Evolutionary conservation across 805 yeast species (phyloP).

Genomic region (Clavispora asparagi): DNA sequence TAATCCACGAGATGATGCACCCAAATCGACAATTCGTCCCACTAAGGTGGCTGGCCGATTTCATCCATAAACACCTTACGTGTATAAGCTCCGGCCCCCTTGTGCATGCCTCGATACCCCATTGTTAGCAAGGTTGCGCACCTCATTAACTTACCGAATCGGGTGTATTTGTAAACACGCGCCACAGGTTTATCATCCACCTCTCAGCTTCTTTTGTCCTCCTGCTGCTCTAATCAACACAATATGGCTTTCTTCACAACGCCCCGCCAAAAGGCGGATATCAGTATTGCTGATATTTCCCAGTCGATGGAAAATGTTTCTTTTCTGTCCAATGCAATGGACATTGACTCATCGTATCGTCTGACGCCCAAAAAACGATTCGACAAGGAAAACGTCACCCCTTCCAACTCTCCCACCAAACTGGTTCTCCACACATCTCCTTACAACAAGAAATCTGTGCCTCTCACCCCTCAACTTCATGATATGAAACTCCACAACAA

Average conservation of each 20-base stretch:
- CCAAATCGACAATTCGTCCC: too few species aligned
- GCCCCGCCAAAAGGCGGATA: conserved; percentile 11
- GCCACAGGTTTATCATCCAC: background rate
- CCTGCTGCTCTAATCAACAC: background rate
- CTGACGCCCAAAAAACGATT: conserved; percentile 19
- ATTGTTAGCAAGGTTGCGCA: background rate
- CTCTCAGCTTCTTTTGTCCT: background rate
- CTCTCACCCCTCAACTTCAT: conserved; percentile 10
- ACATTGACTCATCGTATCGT: conserved; percentile 33
- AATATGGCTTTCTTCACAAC: conserved; percentile 14
- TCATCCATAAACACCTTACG: too few species aligned
- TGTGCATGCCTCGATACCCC: background rate
- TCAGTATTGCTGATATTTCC: conserved; percentile 32
- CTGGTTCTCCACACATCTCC: conserved; percentile 30
- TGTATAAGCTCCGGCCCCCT: too few species aligned
- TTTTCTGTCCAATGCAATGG: conserved; percentile 32
- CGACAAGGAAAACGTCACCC: conserved; percentile 22
- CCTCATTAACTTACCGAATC: background rate
- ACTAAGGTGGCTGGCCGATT: too few species aligned
- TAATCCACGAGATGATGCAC: too few species aligned
- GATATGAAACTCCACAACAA: conserved; percentile 22
- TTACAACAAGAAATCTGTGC: conserved; percentile 1
- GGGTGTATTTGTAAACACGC: background rate
- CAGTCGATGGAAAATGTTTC: conserved; percentile 41
- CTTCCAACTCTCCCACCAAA: conserved; percentile 21